These are phyloP conservation scores for Cordyceps fumosorosea DNA, from an alignment of 2,329 filamentous ascomycete species.

Conservation along the genomic window DNA sequence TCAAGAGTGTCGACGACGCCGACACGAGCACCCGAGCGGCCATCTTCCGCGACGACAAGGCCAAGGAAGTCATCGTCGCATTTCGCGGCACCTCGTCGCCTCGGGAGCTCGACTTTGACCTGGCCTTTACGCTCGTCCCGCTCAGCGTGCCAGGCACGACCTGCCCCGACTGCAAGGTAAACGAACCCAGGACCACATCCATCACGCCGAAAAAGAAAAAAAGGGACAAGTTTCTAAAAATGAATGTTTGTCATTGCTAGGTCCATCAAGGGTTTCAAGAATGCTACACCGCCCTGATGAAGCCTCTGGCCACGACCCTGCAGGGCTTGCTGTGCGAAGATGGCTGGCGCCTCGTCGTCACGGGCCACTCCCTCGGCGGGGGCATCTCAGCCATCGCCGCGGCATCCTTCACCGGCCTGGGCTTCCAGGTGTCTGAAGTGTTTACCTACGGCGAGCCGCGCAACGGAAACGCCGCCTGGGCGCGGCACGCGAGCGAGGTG, in stretches of 20 bases:
- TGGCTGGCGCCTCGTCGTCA: conserved; percentile 7
- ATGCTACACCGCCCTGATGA: neutral
- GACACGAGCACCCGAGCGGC: conserved; percentile 17
- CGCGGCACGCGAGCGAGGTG: neutral
- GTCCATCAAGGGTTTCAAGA: conserved; percentile 6
- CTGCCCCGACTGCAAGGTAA: conserved; percentile 8
- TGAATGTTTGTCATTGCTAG: neutral
- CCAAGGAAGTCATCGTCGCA: conserved; percentile 43
- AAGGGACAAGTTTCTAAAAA: neutral
- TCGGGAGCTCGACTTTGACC: conserved; percentile 1
- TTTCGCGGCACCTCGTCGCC: conserved; percentile 41
- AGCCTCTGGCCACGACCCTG: neutral
- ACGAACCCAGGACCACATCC: no score
- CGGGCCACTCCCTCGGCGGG: conserved; percentile 6
- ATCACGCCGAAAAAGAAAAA: neutral
- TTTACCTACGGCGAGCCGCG: conserved; percentile 8
- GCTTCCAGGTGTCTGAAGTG: neutral
- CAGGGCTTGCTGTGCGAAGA: neutral
- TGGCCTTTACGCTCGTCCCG: conserved; percentile 2
- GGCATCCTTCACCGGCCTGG: neutral
- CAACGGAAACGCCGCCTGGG: conserved; percentile 8
- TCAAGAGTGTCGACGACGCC: conserved; percentile 27
- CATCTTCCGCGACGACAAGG: conserved; percentile 8
- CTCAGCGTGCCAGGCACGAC: neutral
- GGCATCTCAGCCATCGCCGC: conserved; percentile 1